Evolutionary conservation across 495 filamentous ascomycete species (phyloP), one percentile per base, ranked within the genome.

Genomic region (Bryoglossum gracile): DNA sequence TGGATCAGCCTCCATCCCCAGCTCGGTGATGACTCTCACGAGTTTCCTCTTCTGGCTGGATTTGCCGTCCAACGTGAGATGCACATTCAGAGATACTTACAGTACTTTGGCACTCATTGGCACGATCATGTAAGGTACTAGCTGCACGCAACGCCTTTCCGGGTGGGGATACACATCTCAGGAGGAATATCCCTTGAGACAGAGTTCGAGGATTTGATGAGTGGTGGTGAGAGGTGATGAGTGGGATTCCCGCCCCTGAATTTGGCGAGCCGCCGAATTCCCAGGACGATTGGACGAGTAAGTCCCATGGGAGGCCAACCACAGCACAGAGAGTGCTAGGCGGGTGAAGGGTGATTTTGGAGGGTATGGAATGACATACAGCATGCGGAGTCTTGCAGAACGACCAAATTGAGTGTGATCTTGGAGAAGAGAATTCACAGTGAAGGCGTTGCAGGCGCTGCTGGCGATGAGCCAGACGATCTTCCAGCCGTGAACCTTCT

Each of bases 271-370:
- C 51, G 56, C 52, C 17, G 48, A 45, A 25, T 50, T 22, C 30
- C 43, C 16, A 25, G 22, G 54, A 47, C 43, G 32, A 51, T 55
- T 59, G 56, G 56, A 49, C 41, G 44, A 53, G 48, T 47, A 59
- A 18, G 30, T 44, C 47, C 37, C 25, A 1, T n/a, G 6, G 10
- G 16, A 10, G 13, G 32, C 56, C 51, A 59, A 58, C 53, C 36
- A 52, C 9, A 13, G 13, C 6, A 9, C 41, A 8, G 17, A 49
- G 40, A 46, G 16, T 8, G 40, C 43, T 48, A 40, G 45, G 10
- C n/a, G n/a, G n/a, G n/a, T n/a, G n/a, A n/a, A n/a, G n/a, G n/a
- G n/a, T n/a, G n/a, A n/a, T n/a, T n/a, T n/a, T n/a, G n/a, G n/a
- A n/a, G n/a, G n/a, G n/a, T n/a, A n/a, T 47, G 11, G 42, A 38